Evolutionary conservation across 768 basidiomycete genomes (phyloP).

Genomic region (Rhodotorula diobovata): DNA sequence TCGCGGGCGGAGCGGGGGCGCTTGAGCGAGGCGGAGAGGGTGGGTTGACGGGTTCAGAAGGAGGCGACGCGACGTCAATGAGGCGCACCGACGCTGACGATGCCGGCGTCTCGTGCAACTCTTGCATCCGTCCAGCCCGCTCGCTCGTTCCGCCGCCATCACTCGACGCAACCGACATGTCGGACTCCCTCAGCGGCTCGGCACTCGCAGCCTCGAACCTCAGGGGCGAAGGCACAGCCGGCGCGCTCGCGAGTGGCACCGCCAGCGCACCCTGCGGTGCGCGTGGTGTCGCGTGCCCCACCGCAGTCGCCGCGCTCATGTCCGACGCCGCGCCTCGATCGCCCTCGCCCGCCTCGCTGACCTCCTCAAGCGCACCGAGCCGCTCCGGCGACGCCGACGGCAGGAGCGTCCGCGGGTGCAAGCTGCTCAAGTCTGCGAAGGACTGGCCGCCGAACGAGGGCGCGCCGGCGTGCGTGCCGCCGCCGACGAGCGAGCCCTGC

Average conservation of each 20-base stretch:
- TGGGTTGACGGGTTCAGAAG: neutral
- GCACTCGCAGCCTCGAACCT: neutral
- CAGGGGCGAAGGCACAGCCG: neutral
- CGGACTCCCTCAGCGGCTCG: neutral
- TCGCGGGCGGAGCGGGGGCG: neutral
- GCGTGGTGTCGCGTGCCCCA: neutral
- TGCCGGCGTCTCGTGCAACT: neutral
- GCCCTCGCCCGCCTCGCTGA: neutral
- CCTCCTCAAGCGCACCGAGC: neutral
- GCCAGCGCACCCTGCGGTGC: neutral
- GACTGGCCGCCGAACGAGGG: conserved; percentile 1
- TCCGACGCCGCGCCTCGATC: neutral
- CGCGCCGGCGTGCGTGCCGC: neutral
- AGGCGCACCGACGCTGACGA: neutral
- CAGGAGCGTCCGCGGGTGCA: neutral
- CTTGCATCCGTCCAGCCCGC: too few species aligned
- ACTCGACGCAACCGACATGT: neutral
- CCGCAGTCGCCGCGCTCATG: neutral
- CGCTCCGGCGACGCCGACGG: neutral
- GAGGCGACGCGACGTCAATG: neutral
- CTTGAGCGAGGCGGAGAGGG: neutral
- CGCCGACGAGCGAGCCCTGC: neutral
- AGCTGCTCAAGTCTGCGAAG: neutral
- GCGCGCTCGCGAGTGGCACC: neutral
- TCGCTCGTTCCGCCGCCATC: too few species aligned